These are phyloP conservation scores for Penicillium dipodomyicola DNA, from an alignment of 495 filamentous ascomycete genomes.

Conservation along the genomic window DNA sequence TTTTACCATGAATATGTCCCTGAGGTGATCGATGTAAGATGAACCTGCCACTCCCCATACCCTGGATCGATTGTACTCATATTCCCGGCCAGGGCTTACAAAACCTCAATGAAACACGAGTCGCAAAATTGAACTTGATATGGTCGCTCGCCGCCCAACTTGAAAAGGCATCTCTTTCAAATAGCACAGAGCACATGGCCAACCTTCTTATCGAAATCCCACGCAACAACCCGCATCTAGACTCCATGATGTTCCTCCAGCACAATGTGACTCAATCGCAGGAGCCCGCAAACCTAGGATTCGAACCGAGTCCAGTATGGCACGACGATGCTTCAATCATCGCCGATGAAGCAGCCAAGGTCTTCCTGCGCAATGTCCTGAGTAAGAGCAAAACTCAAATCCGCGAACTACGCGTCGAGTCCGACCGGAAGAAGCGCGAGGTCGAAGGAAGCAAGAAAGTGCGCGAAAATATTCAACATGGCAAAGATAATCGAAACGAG, in stretches of 20 bases:
- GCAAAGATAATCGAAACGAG: slow-evolving; percentile 81
- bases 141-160: slow-evolving; percentile 79
- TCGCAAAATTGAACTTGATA: slow-evolving; percentile 74
- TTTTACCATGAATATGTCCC: slow-evolving; percentile 98
- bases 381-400: slow-evolving; percentile 84
- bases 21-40: slow-evolving; percentile 80
- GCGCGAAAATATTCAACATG: slow-evolving; percentile 72
- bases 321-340: slow-evolving; percentile 86
- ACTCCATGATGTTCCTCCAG: slow-evolving; percentile 94
- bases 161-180: slow-evolving; percentile 69
- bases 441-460: slow-evolving; percentile 70
- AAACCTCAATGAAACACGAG: slow-evolving; percentile 86
- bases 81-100: slow-evolving; percentile 61
- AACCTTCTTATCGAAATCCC: slow-evolving; percentile 77
- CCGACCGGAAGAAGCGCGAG: slow-evolving; percentile 79
- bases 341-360: slow-evolving; percentile 77
- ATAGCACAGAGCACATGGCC: slow-evolving; percentile 66
- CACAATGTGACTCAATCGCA: slow-evolving; percentile 81
- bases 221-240: slow-evolving; percentile 81
- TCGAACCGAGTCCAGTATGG: slow-evolving; percentile 97
- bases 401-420: slow-evolving; percentile 72
- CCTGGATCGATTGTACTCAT: not conserved
- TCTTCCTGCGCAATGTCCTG: slow-evolving; percentile 87
- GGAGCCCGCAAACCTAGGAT: slow-evolving; percentile 78
- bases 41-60: slow-evolving; percentile 7